These are phyloP conservation scores for Rhinocladiella similis DNA, from an alignment of 2,329 filamentous ascomycete genomes.

Conservation along the genomic window DNA sequence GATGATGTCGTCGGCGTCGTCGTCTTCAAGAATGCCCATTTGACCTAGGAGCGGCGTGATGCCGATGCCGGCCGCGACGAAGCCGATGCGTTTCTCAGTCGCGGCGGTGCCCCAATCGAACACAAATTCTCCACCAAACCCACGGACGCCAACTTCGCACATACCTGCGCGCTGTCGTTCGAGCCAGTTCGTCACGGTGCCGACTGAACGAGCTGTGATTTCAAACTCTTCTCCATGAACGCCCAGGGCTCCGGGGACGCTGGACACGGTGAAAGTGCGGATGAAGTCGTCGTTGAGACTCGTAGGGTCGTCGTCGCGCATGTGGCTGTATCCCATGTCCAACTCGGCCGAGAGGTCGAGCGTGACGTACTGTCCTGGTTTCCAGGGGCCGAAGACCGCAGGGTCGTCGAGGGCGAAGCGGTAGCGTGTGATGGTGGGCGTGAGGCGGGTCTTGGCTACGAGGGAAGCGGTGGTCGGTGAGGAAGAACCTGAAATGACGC, in stretches of 20 bases:
- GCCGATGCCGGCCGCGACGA: conserved; percentile 77
- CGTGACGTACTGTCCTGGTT: conserved; percentile 74
- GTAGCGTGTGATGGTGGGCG: conserved; percentile 68
- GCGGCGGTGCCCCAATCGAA: conserved; percentile 35
- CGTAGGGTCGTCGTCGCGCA: conserved; percentile 76
- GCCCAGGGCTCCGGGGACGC: conserved; percentile 44
- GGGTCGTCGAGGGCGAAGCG: conserved; percentile 51
- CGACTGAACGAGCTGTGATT: conserved; percentile 70
- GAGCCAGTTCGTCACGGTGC: conserved; percentile 66
- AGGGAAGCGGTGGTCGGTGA: conserved; percentile 54
- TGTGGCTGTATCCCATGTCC: conserved; percentile 74
- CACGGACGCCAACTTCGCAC: conserved; percentile 67
- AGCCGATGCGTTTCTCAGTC: conserved; percentile 48
- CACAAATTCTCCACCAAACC: conserved; percentile 68
- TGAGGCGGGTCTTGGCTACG: conserved; percentile 58
- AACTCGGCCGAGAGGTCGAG: conserved; percentile 71
- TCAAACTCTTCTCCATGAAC: conserved; percentile 58
- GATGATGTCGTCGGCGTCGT: too few species aligned
- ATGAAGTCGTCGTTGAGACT: conserved; percentile 83
- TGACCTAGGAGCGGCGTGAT: conserved; percentile 80
- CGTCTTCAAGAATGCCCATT: conserved; percentile 45
- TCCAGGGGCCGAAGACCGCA: conserved; percentile 50
- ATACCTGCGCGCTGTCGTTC: conserved; percentile 57
- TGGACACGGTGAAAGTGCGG: conserved; percentile 80
- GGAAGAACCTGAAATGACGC: not conserved